Evolutionary conservation across 2,329 filamentous ascomycete genomes (phyloP).

Genomic region (Microdochium nivale): DNA sequence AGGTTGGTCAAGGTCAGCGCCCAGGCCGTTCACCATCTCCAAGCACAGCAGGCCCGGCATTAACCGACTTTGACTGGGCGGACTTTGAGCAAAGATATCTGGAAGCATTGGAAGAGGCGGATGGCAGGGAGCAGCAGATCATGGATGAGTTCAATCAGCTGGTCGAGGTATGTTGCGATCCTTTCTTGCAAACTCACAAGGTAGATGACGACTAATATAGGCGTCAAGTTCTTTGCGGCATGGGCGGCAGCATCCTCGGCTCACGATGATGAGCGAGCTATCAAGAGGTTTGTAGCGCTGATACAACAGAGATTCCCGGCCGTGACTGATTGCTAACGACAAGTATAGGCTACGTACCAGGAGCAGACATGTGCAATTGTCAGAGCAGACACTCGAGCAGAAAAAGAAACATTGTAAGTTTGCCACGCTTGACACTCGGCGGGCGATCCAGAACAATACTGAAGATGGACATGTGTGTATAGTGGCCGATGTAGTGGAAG

Average conservation of each 20-base stretch:
- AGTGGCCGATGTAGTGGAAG: slow-evolving; percentile 50
- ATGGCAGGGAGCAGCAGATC: slow-evolving; percentile 55
- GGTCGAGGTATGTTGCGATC: slow-evolving; percentile 48
- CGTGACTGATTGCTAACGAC: slow-evolving; percentile 8
- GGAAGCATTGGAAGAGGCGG: slow-evolving; percentile 52
- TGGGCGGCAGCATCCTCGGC: slow-evolving; percentile 68
- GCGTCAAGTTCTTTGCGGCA: slow-evolving; percentile 60
- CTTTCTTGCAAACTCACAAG: not conserved
- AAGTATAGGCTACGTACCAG: slow-evolving; percentile 63
- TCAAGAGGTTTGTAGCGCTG: slow-evolving; percentile 53
- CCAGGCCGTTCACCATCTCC: slow-evolving; percentile 27
- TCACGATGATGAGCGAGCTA: slow-evolving; percentile 68
- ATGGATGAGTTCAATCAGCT: slow-evolving; percentile 59
- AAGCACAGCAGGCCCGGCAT: slow-evolving; percentile 38
- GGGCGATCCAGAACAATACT: not conserved
- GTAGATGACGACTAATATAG: slow-evolving; percentile 6
- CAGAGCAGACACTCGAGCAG: slow-evolving; percentile 61
- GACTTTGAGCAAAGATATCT: slow-evolving; percentile 65
- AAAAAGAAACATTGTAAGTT: slow-evolving; percentile 74
- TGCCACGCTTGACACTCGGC: not conserved
- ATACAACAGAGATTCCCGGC: slow-evolving; percentile 5
- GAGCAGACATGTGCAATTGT: slow-evolving; percentile 64
- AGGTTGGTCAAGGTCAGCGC: slow-evolving; percentile 25
- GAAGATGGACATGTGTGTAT: slow-evolving; percentile 9
- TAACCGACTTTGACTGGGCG: slow-evolving; percentile 65